Percentiles rank a stretch among this genome's conserved stretches.
Evolutionary conservation across 2,329 filamentous ascomycete species (phyloP).

Genomic region (Macrophomina pseudophaseolina): DNA sequence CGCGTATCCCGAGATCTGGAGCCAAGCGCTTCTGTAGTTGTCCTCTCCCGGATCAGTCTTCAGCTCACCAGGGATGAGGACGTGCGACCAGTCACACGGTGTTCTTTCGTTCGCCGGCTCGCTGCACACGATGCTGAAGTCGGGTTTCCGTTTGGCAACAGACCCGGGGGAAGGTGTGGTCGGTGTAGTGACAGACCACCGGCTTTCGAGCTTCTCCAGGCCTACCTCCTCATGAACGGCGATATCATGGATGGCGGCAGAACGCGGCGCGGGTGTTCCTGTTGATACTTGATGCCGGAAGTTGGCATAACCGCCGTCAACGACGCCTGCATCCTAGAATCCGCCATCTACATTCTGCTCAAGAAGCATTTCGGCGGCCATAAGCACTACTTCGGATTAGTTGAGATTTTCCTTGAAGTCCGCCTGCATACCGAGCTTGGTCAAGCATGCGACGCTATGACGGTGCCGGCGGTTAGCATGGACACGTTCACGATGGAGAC

Average conservation of each 20-base stretch:
- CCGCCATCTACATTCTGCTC: constrained; percentile 85
- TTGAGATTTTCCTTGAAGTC: constrained; percentile 96
- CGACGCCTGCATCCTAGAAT: constrained; percentile 80
- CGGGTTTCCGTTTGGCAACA: constrained; percentile 31
- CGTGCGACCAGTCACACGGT: constrained; percentile 44
- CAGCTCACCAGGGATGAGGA: constrained; percentile 54
- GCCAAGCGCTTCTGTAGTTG: constrained; percentile 37
- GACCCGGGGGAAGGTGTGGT: not conserved
- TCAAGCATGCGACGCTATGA: constrained; percentile 92
- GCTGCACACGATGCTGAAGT: constrained; percentile 33
- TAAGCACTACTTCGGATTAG: constrained; percentile 83
- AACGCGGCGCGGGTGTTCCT: constrained; percentile 90
- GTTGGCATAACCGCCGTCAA: constrained; percentile 98
- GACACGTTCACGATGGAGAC: constrained; percentile 95
- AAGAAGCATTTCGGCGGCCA: constrained; percentile 93
- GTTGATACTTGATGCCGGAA: constrained; percentile 90
- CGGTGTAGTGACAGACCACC: not conserved
- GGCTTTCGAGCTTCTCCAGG: constrained; percentile 98
- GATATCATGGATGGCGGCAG: constrained; percentile 98
- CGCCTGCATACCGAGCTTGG: constrained; percentile 94
- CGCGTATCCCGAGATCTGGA: constrained; percentile 51
- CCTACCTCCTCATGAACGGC: constrained; percentile 97
- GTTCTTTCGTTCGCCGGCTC: constrained; percentile 27
- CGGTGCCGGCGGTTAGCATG: constrained; percentile 88
- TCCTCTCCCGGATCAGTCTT: constrained; percentile 52